A percentile compares a stretch with the other conserved stretches of the same genome.
phyloP scores from a whole-genome alignment of 495 filamentous ascomycete species.

The Tuber brumale region DNA sequence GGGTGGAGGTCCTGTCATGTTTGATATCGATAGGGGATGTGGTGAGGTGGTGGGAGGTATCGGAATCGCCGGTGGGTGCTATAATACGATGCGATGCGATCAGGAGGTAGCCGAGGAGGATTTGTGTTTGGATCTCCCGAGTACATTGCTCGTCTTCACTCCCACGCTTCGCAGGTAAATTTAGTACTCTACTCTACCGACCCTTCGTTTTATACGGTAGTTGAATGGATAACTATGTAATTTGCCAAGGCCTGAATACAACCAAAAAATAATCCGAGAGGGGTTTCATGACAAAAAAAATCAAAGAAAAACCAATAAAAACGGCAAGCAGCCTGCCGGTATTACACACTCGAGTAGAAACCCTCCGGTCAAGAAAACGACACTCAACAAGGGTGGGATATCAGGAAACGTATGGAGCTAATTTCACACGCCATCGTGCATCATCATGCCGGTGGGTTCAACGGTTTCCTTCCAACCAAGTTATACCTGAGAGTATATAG shows the following conservation, averaged over 20 bases:
- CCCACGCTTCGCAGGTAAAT: no score
- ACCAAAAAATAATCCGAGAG: neutral
- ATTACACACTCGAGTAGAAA: neutral
- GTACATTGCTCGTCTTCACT: no score
- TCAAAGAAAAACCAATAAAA: neutral
- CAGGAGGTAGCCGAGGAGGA: no score
- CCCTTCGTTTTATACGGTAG: no score
- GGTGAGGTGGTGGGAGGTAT: no score
- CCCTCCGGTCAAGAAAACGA: neutral
- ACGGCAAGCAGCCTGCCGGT: neutral
- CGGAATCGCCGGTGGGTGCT: no score
- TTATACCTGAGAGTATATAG: slow-evolving; percentile 8
- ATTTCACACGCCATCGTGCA: neutral
- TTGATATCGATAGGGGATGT: no score
- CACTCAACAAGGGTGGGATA: neutral
- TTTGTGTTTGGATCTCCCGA: no score
- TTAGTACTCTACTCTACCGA: no score
- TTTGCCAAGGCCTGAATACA: neutral
- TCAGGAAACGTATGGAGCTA: neutral
- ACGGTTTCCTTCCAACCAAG: slow-evolving; percentile 20
- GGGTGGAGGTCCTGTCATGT: no score
- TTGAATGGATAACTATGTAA: neutral
- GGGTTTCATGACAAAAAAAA: neutral
- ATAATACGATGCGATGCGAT: no score
- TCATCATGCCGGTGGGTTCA: neutral